These are phyloP conservation scores for Elongisporangium undulatum DNA, from an alignment of 352 stramenopile genomes.

Conservation along the genomic window DNA sequence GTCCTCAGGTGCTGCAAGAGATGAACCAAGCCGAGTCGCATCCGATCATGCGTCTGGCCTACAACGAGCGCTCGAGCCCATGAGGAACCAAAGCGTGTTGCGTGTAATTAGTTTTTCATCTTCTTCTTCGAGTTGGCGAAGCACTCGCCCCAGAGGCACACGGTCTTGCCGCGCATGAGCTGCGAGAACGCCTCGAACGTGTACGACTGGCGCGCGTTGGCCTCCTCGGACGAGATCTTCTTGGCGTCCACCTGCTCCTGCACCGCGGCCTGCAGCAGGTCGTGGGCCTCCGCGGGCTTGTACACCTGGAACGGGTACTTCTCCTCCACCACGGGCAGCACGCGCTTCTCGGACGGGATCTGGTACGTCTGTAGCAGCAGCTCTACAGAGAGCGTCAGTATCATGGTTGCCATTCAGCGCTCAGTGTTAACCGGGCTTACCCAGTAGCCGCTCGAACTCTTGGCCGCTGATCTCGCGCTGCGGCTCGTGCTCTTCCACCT, in stretches of 20 bases:
- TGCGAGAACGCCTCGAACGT: conserved; percentile 75
- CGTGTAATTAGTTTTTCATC: conserved; percentile 65
- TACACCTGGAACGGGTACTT: conserved; percentile 82
- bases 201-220: conserved; percentile 41
- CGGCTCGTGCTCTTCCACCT: conserved; percentile 15
- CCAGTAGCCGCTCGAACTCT: conserved; percentile 56
- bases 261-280: conserved; percentile 24
- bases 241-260: conserved; percentile 28
- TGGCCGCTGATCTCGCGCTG: conserved; percentile 48
- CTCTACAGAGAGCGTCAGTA: conserved; percentile 13
- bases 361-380: conserved; percentile 76
- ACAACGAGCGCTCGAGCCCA: conserved; percentile 26
- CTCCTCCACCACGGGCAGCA: conserved; percentile 54
- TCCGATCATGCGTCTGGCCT: conserved; percentile 70
- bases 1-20: conserved; percentile 50
- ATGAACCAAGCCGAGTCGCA: conserved; percentile 69
- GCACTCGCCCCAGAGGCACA: conserved; percentile 85
- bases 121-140: conserved; percentile 81
- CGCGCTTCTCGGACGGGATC: conserved; percentile 81
- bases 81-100: conserved; percentile 4
- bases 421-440: conserved; percentile 7
- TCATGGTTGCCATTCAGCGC: background rate
- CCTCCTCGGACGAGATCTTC: conserved; percentile 53
- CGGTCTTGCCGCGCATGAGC: conserved; percentile 73
- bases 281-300: conserved; percentile 32